These are phyloP conservation scores for Hysterium pulicare DNA, from an alignment of 2,329 filamentous ascomycete genomes.

Conservation along the genomic window DNA sequence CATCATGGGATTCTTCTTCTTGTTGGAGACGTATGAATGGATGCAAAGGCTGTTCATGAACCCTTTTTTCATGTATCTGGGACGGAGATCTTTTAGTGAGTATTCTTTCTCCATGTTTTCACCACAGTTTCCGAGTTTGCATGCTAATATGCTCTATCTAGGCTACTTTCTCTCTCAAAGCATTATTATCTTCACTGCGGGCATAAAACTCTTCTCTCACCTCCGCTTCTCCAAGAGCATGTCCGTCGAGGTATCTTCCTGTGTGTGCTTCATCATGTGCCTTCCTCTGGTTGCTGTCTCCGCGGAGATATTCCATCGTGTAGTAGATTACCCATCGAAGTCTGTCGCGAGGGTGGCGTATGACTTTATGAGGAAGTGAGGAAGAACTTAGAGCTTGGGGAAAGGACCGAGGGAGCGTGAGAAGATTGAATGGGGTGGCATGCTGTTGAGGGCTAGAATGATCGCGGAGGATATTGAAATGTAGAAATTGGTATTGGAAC, in stretches of 20 bases:
- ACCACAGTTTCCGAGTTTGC: not conserved
- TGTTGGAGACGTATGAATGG: slow-evolving; percentile 39
- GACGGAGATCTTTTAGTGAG: slow-evolving; percentile 45
- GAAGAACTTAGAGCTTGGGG: no score
- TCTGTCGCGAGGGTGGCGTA: slow-evolving; percentile 6
- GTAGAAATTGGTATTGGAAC: no score
- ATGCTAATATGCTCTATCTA: slow-evolving; percentile 11
- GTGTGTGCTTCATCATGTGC: slow-evolving; percentile 24
- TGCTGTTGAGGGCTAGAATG: no score
- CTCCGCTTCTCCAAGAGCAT: slow-evolving; percentile 14
- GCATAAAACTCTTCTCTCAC: slow-evolving; percentile 45
- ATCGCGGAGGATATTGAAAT: no score
- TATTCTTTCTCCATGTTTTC: slow-evolving; percentile 6
- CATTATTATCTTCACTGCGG: slow-evolving; percentile 41
- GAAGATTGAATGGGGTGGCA: no score
- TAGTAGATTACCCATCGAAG: slow-evolving; percentile 23
- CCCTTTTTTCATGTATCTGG: slow-evolving; percentile 36
- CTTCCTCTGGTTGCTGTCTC: slow-evolving; percentile 14
- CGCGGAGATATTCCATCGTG: slow-evolving; percentile 29
- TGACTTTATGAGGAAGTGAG: slow-evolving; percentile 7
- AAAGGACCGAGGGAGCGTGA: no score
- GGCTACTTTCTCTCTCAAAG: slow-evolving; percentile 43
- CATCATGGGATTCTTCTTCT: slow-evolving; percentile 40
- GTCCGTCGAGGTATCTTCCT: slow-evolving; percentile 11
- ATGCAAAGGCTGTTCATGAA: slow-evolving; percentile 37